Conservation (phyloP, 2,329 filamentous ascomycete species). For the Aureobasidium sp. region DNA sequence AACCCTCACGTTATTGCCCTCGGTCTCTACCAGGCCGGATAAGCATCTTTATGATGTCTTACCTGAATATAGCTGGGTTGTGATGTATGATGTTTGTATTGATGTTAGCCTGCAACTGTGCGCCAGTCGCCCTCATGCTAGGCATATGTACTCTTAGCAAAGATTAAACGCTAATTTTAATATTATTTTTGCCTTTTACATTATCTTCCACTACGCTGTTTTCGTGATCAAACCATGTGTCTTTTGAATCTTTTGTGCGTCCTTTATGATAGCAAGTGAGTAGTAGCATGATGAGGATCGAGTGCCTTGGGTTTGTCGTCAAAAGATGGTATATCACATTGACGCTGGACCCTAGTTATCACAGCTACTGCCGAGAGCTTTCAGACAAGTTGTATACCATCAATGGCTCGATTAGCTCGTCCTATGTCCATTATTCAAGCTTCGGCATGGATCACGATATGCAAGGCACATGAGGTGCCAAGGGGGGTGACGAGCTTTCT, state of each 20-base stretch:
- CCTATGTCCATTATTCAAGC: neutral
- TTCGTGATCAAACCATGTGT: neutral
- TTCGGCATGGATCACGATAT: neutral
- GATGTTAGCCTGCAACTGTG: neutral
- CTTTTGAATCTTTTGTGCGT: too few species aligned
- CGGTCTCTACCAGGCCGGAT: constrained; percentile 48
- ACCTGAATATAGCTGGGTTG: neutral
- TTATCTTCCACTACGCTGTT: too few species aligned
- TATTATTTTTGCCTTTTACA: neutral
- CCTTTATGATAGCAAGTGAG: too few species aligned
- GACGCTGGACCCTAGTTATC: too few species aligned
- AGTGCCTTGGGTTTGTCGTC: too few species aligned
- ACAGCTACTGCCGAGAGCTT: too few species aligned
- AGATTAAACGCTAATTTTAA: constrained; percentile 8
- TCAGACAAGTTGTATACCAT: neutral
- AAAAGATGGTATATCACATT: too few species aligned
- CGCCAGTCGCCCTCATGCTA: neutral
- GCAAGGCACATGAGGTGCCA: neutral
- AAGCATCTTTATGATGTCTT: constrained; percentile 21
- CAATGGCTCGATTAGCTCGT: neutral
- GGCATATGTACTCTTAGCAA: constrained; percentile 6
- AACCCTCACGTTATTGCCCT: constrained; percentile 71
- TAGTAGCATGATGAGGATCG: too few species aligned
- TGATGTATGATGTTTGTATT: neutral
- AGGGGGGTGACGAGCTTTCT: constrained; percentile 11